These are phyloP conservation scores for Dipteronia sinensis DNA, from an alignment of 345 rosid genomes.

Conservation along the genomic window DNA sequence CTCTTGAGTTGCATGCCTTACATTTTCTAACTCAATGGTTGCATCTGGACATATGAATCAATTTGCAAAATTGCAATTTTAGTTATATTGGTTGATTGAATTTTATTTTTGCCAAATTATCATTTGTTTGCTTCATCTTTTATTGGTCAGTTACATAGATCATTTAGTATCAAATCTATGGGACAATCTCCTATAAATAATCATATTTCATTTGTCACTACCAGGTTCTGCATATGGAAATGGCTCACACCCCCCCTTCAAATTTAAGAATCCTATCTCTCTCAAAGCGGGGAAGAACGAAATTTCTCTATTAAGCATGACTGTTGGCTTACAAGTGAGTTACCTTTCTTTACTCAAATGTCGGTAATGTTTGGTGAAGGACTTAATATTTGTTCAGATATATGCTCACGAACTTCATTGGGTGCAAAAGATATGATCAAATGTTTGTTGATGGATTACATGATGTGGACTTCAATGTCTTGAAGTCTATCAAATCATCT, in stretches of 20 bases:
- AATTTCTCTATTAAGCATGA: constrained; percentile 78
- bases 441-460: background rate
- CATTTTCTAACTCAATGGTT: background rate
- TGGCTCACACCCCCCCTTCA: constrained; percentile 67
- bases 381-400: constrained; percentile 1
- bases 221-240: constrained; percentile 79
- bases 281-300: constrained; percentile 80
- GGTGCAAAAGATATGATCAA: background rate
- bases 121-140: background rate
- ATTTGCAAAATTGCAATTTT: background rate
- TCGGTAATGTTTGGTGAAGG: background rate
- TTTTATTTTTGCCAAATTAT: background rate
- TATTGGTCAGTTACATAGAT: background rate
- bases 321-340: constrained; percentile 85
- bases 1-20: background rate
- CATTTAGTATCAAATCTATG: background rate
- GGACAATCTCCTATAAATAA: background rate
- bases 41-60: background rate
- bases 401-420: background rate
- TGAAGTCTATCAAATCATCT: background rate
- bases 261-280: constrained; percentile 53
- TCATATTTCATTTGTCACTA: constrained; percentile 1
- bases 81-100: background rate
- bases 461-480: background rate
- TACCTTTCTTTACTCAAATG: constrained; percentile 1